Evolutionary conservation across 768 basidiomycete species (phyloP), one percentile per base, ranked within the genome.

Genomic region (Panellus pusillus): DNA sequence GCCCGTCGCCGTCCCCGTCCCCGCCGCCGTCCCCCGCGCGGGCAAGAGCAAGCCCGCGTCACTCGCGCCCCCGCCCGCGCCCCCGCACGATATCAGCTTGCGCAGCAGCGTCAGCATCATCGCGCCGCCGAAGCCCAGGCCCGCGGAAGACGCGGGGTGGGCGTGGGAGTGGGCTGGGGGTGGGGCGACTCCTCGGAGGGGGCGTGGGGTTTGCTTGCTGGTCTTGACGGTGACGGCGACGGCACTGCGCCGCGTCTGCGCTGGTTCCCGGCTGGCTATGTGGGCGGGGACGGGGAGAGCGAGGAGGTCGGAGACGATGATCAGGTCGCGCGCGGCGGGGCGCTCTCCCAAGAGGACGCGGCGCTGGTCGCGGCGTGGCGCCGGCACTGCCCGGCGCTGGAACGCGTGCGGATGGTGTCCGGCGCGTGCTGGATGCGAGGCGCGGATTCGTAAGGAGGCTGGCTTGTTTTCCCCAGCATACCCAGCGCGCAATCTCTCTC

Each of bases 111-210:
- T 35, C n/a, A n/a, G 38, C 32, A 20, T 17, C 29, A 40, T 9
- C 38, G 28, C 38, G 29, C 39, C 27, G 38, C 49, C 49, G 20
- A 36, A 4, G 11, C 39, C 17, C 4, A 2, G 19, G 8, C 49
- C 38, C 6, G 24, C 15, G 43, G n/a, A 40, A 36, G 32, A 35
- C 3, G 44, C 17, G 13, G 28, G 17, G n/a, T 55, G 54, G 53
- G 41, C 40, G 0, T 61, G 59, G 59, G 59, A 57, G 48, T 57
- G 55, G 59, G 55, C n/a, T n/a, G 47, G 15, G 55, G 59, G n/a
- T 61, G 59, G 58, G 48, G 44, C 42, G 53, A n/a, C n/a, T n/a
- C n/a, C n/a, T n/a, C n/a, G 52, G 43, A 50, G 47, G 15, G 57
- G 47, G 9, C 39, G 29, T 29, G 49, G 32, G 32, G 7, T 11